Evolutionary conservation across 2,329 filamentous ascomycete species (phyloP).

Genomic region (Colletotrichum sp.): DNA sequence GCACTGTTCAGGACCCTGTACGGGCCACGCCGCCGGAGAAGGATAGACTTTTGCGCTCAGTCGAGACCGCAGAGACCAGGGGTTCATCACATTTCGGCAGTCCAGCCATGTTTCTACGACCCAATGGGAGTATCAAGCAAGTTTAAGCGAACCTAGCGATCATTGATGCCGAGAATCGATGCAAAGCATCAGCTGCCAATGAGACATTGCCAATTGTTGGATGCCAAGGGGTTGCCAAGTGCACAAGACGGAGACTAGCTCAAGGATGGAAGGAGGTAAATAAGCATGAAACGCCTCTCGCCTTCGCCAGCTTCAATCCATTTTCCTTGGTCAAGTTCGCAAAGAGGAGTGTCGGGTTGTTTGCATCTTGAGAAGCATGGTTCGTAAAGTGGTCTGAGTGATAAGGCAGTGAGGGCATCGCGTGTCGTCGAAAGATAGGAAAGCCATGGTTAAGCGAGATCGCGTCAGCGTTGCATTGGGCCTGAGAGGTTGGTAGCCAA

Average conservation of each 20-base stretch:
- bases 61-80: background rate
- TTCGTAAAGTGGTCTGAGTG: background rate
- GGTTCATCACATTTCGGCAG: background rate
- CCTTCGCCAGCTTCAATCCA: background rate
- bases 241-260: slow-evolving; percentile 10
- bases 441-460: background rate
- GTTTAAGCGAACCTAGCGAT: background rate
- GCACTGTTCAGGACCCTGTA: background rate
- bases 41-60: background rate
- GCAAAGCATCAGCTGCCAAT: background rate
- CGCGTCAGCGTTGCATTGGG: background rate
- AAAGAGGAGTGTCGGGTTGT: background rate
- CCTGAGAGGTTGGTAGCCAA: background rate
- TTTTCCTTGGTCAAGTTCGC: no score
- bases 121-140: background rate
- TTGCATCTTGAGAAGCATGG: background rate
- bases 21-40: background rate
- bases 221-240: slow-evolving; percentile 1
- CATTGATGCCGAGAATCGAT: background rate
- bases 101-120: background rate
- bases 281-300: background rate
- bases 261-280: slow-evolving; percentile 14
- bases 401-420: background rate
- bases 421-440: background rate
- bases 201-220: background rate